Base-by-base conservation (phyloP, 2,329 filamentous ascomycete species). In the Fusarium sp. region DNA sequence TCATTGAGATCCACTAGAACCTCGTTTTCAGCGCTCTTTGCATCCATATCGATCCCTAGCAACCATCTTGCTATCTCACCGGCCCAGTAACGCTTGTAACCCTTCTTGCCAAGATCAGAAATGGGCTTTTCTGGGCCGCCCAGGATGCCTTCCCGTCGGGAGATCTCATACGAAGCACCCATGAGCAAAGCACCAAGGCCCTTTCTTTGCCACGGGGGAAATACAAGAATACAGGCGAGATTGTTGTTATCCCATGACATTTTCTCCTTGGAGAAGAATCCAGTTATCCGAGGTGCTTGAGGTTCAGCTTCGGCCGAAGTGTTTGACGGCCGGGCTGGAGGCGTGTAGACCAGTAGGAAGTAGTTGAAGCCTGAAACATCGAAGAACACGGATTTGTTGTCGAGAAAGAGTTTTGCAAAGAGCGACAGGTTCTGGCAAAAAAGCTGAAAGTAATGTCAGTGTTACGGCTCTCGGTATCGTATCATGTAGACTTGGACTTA, bases 261-360 rank as follows among this genome's bases (percentile, higher is more conserved):
- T 78, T 98, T 98, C 79, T 99, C 96, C 77, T 99, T 98, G 67
- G 92, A 96, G 82, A 98, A 99, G 85, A 98, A 98, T n/a, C 96
- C 96, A 2, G 95, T 88, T 28, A 97, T 89, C 52, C 79, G 78
- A 12, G 77, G 77, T 3, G 68, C 60, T 17, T 68, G 74, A 90
- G 56, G 42, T n/a, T 54, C 51, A 17, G 51, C 45, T 20, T 62
- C 49, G 19, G 46, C 43, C 46, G 50, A 20, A 20, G 46, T 50
- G 12, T 46, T 43, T 10, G 47, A 50, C 24, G 72, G 65, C 30
- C 64, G 72, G 11, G 68, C 68, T 1, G 77, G 74, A 9, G 83
- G 84, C 10, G 89, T 91, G 74, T 94, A 91, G 43, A 96, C 91
- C 52, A 98, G 88, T 6, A 97, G 86, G 77, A 97, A 98, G 83